Evolutionary conservation across 352 stramenopile genomes (phyloP).

Genomic region (Globisporangium orthogonon): DNA sequence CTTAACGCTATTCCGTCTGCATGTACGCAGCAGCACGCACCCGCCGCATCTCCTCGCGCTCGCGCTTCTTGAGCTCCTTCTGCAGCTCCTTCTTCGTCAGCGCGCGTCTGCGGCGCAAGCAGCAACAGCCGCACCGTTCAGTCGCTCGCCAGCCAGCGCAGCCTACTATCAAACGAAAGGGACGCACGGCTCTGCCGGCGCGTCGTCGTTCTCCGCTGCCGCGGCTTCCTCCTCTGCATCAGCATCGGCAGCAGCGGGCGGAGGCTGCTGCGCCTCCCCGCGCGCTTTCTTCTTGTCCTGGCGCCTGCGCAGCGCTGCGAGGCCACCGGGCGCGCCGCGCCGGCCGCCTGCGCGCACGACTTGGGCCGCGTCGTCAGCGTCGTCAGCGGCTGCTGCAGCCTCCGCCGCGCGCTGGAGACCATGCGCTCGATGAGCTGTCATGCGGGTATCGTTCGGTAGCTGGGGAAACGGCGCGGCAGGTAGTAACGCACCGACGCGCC

Average conservation of each 20-base stretch:
- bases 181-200: constrained; percentile 36
- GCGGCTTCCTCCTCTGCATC: constrained; percentile 7
- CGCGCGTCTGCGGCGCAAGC: constrained; percentile 17
- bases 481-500: constrained; percentile 21
- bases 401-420: constrained; percentile 6
- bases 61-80: constrained; percentile 72
- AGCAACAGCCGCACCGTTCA: background rate
- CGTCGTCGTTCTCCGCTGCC: constrained; percentile 14
- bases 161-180: background rate
- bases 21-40: constrained; percentile 14
- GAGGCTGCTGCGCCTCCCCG: constrained; percentile 12
- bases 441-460: background rate
- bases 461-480: background rate
- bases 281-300: constrained; percentile 54
- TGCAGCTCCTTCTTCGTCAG: constrained; percentile 77
- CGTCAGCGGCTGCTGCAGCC: constrained; percentile 10
- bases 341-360: constrained; percentile 31
- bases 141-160: background rate
- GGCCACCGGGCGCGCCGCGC: constrained; percentile 25
- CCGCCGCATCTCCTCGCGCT: constrained; percentile 65
- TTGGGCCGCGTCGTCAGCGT: constrained; percentile 14
- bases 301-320: constrained; percentile 55
- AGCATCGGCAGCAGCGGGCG: constrained; percentile 3
- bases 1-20: too few species aligned
- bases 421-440: constrained; percentile 11